These are phyloP conservation scores for Saccharomyces hybrid DNA, from an alignment of 1,139 yeast species.

Conservation along the genomic window DNA sequence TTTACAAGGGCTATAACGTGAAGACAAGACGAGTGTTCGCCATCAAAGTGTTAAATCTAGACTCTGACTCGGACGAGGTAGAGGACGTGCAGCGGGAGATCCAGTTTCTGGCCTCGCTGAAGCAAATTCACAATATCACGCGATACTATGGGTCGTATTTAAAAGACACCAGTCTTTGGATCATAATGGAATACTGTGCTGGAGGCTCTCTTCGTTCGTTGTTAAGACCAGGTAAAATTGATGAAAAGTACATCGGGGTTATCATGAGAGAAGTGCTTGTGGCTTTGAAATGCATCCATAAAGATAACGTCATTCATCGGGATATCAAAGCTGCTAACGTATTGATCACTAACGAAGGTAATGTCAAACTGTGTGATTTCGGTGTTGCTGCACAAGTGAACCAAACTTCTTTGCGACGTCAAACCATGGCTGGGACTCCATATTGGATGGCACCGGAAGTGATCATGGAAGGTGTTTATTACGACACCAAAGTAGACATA, in stretches of 20 bases:
- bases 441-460: conserved; percentile 99
- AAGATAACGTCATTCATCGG: conserved; percentile 85
- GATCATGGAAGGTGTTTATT: conserved; percentile 82
- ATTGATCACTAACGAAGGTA: conserved; percentile 80
- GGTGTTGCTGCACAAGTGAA: conserved; percentile 95
- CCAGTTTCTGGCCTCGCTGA: conserved; percentile 73
- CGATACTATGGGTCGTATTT: conserved; percentile 86
- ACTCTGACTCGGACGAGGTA: conserved; percentile 90
- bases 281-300: conserved; percentile 78
- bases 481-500: conserved; percentile 80
- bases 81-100: conserved; percentile 92
- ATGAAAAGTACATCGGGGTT: conserved; percentile 75
- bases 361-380: conserved; percentile 87
- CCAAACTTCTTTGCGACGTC: conserved; percentile 68
- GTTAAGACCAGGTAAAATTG: conserved; percentile 79
- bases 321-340: conserved; percentile 96
- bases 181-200: conserved; percentile 94
- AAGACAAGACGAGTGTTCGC: conserved; percentile 68
- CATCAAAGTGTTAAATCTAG: conserved; percentile 84
- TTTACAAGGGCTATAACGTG: conserved; percentile 64
- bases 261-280: conserved; percentile 71
- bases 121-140: conserved; percentile 82
- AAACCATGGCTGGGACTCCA: conserved; percentile 97
- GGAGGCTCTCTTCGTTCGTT: conserved; percentile 92
- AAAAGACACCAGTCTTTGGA: conserved; percentile 87